Evolutionary conservation across 2,329 filamentous ascomycete genomes (phyloP).

Genomic region (Colletotrichum nymphaeae): DNA sequence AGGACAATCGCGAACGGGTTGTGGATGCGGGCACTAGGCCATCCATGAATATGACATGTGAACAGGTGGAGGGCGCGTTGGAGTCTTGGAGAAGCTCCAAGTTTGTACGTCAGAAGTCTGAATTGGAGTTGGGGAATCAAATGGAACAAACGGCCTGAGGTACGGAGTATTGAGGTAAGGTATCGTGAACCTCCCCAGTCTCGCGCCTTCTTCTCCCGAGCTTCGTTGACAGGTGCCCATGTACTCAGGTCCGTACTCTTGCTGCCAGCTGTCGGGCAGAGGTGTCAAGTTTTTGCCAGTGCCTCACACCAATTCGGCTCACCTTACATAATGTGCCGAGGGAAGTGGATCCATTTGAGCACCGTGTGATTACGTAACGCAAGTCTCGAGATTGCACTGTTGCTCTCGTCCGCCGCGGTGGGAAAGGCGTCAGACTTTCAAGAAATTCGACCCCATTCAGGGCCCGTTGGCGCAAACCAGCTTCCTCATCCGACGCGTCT

Average conservation of each 20-base stretch:
- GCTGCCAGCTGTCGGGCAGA: not conserved
- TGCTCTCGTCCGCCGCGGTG: not conserved
- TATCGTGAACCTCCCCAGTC: conserved; percentile 11
- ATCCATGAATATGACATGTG: not conserved
- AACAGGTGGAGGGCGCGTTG: not conserved
- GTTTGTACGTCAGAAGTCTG: not conserved
- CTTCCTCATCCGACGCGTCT: conserved; percentile 25
- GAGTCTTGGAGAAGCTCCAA: not conserved
- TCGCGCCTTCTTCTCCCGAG: not conserved
- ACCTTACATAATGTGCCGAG: not conserved
- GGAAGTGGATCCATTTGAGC: not conserved
- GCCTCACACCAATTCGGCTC: not conserved
- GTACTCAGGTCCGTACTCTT: too few species aligned
- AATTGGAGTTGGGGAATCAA: not conserved
- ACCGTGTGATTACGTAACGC: not conserved
- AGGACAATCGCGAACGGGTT: not conserved
- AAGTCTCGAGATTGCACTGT: conserved; percentile 21
- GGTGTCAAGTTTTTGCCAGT: not conserved
- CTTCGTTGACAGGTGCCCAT: not conserved
- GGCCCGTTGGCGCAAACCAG: conserved; percentile 5
- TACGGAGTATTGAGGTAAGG: not conserved
- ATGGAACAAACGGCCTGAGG: not conserved
- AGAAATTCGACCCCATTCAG: not conserved
- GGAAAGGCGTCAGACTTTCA: not conserved
- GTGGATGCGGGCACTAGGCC: not conserved